Conservation (phyloP, 2,329 filamentous ascomycete species). For the Pseudocercospora pini-densiflorae region DNA sequence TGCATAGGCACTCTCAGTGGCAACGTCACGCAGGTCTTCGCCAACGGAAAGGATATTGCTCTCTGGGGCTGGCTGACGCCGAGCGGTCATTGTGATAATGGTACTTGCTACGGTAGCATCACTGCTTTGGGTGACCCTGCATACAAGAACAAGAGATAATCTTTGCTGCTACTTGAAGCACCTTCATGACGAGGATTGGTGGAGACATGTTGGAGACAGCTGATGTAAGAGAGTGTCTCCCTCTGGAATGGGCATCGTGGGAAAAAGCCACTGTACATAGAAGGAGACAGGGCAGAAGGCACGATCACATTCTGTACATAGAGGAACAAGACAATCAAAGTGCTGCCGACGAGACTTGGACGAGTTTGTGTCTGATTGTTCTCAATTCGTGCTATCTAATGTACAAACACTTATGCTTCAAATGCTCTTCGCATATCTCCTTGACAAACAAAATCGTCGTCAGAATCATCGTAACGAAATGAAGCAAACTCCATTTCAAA, state of each 20-base stretch:
- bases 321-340: background rate
- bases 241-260: no score
- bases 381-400: background rate
- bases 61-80: conserved; percentile 24
- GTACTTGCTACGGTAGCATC: conserved; percentile 16
- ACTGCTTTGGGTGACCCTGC: conserved; percentile 21
- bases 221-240: no score
- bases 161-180: no score
- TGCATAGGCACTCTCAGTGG: conserved; percentile 19
- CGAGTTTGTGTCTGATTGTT: background rate
- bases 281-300: no score
- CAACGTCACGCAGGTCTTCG: conserved; percentile 22
- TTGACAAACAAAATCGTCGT: background rate
- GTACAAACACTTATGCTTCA: conserved; percentile 2
- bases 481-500: conserved; percentile 2
- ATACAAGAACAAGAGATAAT: conserved; percentile 6
- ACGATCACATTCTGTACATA: background rate
- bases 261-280: no score
- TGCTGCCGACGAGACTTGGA: background rate
- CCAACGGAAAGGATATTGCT: conserved; percentile 21
- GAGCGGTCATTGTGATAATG: conserved; percentile 14
- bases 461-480: background rate
- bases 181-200: no score
- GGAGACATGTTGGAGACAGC: no score
- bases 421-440: background rate